Base-by-base conservation (phyloP, 1,284 basidiomycete species). In the Phylloporus sp. region DNA sequence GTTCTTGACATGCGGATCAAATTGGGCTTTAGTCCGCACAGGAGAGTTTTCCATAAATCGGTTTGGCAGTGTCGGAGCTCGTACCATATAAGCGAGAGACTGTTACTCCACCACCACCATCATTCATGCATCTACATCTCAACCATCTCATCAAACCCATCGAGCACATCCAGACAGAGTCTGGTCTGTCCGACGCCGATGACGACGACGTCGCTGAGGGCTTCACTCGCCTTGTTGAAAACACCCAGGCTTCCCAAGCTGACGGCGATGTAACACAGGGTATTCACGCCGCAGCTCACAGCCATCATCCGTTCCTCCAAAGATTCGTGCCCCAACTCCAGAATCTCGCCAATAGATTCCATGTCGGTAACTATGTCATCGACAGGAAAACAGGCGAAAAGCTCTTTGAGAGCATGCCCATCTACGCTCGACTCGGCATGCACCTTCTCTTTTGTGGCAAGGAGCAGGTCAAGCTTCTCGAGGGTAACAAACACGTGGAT, bases 381-480 rank as follows among this genome's bases (percentile, higher is more conserved):
- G 81, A 90, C 51, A 81, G 92, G 24, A 76, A 77, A 12, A 84
- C 86, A 0, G 84, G 84, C 4, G 81, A 88, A 74, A 82, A 83
- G 71, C 81, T 90, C 67, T 93, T 93, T 65, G 93, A 94, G 77
- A 86, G 84, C 60, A 94, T 94, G 92, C 91, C 91, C 1, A 82
- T 94, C 40, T 94, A 92, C 77, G 84, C 86, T 29, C 76, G 73
- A 6, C 69, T 84, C 7, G 93, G 92, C 6, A 94, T 94, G 87
- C 91, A 93, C 65, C 80, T 94, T n/a, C 77, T 94, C 34, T 94
- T 93, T 73, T 86, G 87, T 61, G 88, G 87, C 2, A 81, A 77
- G 42, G 79, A 78, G 61, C 84, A 85, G 72, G 77, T 80, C 50
- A 84, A 82, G 62, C 64, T 90, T 3, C 80, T 93, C 58, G 83